Conservation (phyloP, 2,329 filamentous ascomycete species). For the Xylariaceae sp. region DNA sequence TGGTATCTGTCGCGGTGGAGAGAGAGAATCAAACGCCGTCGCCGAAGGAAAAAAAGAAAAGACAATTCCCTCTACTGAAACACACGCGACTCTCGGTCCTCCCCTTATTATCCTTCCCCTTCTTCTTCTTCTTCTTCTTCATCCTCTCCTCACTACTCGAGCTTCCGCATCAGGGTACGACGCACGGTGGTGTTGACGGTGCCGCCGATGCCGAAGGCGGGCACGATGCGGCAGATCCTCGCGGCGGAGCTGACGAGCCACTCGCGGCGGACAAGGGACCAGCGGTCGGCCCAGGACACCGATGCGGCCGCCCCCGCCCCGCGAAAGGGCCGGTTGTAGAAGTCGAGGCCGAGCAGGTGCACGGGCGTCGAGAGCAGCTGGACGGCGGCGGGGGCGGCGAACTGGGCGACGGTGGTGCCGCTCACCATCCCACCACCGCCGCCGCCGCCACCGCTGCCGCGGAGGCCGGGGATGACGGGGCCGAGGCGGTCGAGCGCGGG, state of each 20-base stretch:
- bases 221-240: slow-evolving; percentile 75
- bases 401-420: slow-evolving; percentile 65
- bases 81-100: too few species aligned
- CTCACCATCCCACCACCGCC: too few species aligned
- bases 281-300: slow-evolving; percentile 51
- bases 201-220: slow-evolving; percentile 81
- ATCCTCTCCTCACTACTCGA: slow-evolving; percentile 39
- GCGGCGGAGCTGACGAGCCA: slow-evolving; percentile 69
- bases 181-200: slow-evolving; percentile 75
- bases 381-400: slow-evolving; percentile 68
- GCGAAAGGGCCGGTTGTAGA: slow-evolving; percentile 67
- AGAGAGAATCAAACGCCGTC: too few species aligned
- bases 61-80: too few species aligned
- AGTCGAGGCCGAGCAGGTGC: slow-evolving; percentile 75
- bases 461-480: slow-evolving; percentile 41
- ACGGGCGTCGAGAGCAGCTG: slow-evolving; percentile 77
- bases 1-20: too few species aligned
- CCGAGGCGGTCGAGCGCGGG: slow-evolving; percentile 53
- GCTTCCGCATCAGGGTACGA: slow-evolving; percentile 54
- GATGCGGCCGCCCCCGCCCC: slow-evolving; percentile 4
- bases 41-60: too few species aligned
- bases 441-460: too few species aligned
- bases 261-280: slow-evolving; percentile 59
- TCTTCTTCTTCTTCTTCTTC: too few species aligned
- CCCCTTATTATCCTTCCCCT: too few species aligned